Base-by-base conservation (phyloP, 1,139 yeast genomes). In the Yamadazyma spencermartinsiae region DNA sequence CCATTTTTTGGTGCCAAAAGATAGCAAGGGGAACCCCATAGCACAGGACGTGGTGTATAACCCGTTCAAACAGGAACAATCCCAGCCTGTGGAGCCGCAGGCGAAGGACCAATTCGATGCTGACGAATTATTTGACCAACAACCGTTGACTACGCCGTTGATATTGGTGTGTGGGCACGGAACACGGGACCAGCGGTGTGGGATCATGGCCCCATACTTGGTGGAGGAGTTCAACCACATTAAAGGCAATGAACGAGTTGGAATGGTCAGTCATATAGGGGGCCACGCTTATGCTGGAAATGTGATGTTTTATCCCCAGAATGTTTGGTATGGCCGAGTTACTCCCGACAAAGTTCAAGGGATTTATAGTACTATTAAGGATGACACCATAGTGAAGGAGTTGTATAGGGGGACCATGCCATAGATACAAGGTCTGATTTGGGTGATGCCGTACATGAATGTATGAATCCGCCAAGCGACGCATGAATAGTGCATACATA, bases 241-340 rank as follows among this genome's bases (percentile, higher is more conserved):
- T 15, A 36, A 27, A 25, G 5, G 11, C 14, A 37, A 35, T 11
- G 38, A 41, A 11, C 29, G 33, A n/a, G 70, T 81, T 14, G 86
- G 86, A 0, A 54, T 72, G 13, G 66, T 82, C 1, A 78, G 86
- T 9, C 94, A 85, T 55, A 65, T 85, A 31, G 90, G 92, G 0
- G 94, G 94, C 0, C 94, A 85, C 54, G 85, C 72, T 1, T 85
- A 79, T 55, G 92, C 94, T 2, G 94, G 92, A 0, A 85, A 85
- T 53, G 79, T 85, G 13, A 61, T 84, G 2, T 74, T 74, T 40
- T 77, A 77, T 46, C 71, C 74, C 2, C 61, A 72, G n/a, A 56
- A 66, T 4, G 60, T 80, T 1, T 85, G 90, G 90, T 85, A 85
- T 51, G 90, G 92, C 0, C 60, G 84, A 39, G 87, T 84, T 1